phyloP scores from a whole-genome alignment of 805 yeast genomes.

The Suhomyces tanzawaensis region DNA sequence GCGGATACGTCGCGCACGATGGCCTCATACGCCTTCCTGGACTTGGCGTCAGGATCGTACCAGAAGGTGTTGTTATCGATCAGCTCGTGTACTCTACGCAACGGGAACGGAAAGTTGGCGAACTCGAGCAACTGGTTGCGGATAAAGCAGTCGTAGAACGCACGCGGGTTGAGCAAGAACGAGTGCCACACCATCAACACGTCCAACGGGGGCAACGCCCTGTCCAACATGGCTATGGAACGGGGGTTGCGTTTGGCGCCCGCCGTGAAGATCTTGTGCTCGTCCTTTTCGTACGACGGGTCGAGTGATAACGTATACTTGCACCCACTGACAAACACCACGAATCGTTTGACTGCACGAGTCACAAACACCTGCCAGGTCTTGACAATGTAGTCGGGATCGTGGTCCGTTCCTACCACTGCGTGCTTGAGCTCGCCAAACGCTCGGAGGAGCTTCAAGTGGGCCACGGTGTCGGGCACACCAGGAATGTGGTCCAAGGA shows the following conservation, averaged over 20 bases:
- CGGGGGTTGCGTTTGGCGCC: conserved; percentile 1
- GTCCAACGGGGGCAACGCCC: conserved; percentile 22
- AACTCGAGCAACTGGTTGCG: conserved; percentile 16
- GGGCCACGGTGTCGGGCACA: conserved; percentile 17
- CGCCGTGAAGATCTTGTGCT: conserved; percentile 4
- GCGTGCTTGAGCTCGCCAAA: conserved; percentile 17
- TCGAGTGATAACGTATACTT: neutral
- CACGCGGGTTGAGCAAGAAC: conserved; percentile 18
- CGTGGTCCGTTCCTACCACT: conserved; percentile 4
- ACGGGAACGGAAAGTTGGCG: conserved; percentile 19
- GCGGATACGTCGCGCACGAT: neutral
- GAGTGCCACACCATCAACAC: conserved; percentile 25
- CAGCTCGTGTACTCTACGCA: conserved; percentile 8
- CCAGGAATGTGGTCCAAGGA: conserved; percentile 9
- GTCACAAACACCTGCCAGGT: conserved; percentile 24
- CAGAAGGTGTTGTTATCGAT: conserved; percentile 12
- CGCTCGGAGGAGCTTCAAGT: conserved; percentile 22
- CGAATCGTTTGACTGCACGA: conserved; percentile 21
- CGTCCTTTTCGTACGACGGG: neutral
- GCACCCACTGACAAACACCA: conserved; percentile 17
- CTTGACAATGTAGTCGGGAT: conserved; percentile 8
- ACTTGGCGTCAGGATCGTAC: conserved; percentile 10
- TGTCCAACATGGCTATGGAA: neutral
- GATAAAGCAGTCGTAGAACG: conserved; percentile 14
- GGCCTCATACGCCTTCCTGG: conserved; percentile 7